Evolutionary conservation across 2,329 filamentous ascomycete genomes (phyloP).

Genomic region (Penicillium sp.): DNA sequence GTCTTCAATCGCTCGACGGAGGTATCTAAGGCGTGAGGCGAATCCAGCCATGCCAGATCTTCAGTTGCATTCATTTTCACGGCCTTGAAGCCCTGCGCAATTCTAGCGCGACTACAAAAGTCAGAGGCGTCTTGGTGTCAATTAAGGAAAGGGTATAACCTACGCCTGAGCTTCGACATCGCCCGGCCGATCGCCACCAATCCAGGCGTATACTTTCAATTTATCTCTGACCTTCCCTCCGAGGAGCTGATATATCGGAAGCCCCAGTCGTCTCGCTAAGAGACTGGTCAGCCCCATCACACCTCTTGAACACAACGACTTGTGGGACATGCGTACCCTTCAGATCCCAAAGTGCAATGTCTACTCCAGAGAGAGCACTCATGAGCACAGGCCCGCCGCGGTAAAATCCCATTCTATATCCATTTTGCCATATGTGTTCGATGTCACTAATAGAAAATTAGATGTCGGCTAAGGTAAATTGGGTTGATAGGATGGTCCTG

Average conservation of each 20-base stretch:
- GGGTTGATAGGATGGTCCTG: constrained; percentile 51
- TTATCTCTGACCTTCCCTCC: constrained; percentile 74
- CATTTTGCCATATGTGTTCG: constrained; percentile 75
- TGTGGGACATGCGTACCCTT: constrained; percentile 55
- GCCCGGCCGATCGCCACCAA: constrained; percentile 72
- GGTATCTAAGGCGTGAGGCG: constrained; percentile 55
- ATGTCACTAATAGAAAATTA: constrained; percentile 64
- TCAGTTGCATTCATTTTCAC: constrained; percentile 83
- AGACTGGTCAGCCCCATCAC: not conserved
- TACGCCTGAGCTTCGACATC: constrained; percentile 65
- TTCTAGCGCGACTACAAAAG: constrained; percentile 31
- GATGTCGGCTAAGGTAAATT: constrained; percentile 48
- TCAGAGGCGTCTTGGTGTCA: not conserved
- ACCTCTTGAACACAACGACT: not conserved
- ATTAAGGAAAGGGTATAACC: not conserved
- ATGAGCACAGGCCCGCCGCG: constrained; percentile 80
- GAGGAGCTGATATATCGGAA: constrained; percentile 74
- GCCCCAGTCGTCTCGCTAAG: constrained; percentile 57
- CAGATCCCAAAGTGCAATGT: constrained; percentile 81
- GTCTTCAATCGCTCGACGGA: constrained; percentile 8
- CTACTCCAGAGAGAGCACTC: constrained; percentile 76
- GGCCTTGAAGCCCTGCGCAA: constrained; percentile 46
- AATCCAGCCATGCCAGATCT: constrained; percentile 77
- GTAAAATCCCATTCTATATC: constrained; percentile 70
- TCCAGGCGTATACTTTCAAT: constrained; percentile 77